Percentiles rank a stretch among this genome's conserved stretches.
Evolutionary conservation across 257 asterid species (phyloP).

Genomic region (Dorcoceras hygrometricum): DNA sequence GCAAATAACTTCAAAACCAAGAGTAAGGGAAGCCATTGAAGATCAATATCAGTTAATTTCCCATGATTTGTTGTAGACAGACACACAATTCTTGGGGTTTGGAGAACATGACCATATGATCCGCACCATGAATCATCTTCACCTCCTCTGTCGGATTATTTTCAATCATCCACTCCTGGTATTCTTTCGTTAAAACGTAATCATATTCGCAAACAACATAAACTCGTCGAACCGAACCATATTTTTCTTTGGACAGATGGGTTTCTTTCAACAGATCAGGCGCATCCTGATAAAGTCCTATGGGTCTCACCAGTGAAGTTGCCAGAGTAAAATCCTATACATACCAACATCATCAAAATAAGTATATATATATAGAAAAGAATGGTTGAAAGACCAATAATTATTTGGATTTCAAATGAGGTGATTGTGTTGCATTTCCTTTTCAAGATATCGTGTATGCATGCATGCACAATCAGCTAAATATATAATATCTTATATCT

Average conservation of each 20-base stretch:
- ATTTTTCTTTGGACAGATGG: conserved; percentile 28
- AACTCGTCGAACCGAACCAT: conserved; percentile 38
- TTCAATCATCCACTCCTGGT: conserved; percentile 37
- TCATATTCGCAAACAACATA: conserved; percentile 34
- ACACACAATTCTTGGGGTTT: conserved; percentile 32
- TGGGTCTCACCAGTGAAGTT: conserved; percentile 34
- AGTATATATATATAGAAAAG: too few relatives aligned
- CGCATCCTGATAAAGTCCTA: conserved; percentile 14
- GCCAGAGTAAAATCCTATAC: conserved; percentile 42
- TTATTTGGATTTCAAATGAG: too few relatives aligned
- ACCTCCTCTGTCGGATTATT: conserved; percentile 40
- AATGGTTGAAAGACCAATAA: too few relatives aligned
- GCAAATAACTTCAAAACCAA: too few relatives aligned
- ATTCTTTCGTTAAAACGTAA: conserved; percentile 7
- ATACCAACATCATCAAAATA: too few relatives aligned
- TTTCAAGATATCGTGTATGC: too few relatives aligned
- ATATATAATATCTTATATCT: too few relatives aligned
- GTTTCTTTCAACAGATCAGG: background rate
- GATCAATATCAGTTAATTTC: conserved; percentile 1
- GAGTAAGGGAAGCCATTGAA: too few relatives aligned
- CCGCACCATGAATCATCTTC: conserved; percentile 30
- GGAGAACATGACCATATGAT: conserved; percentile 50
- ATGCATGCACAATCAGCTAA: too few relatives aligned
- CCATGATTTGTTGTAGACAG: conserved; percentile 24
- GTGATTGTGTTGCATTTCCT: too few relatives aligned